These are phyloP conservation scores for Gentiana straminea DNA, from an alignment of 257 asterid species.

Conservation along the genomic window DNA sequence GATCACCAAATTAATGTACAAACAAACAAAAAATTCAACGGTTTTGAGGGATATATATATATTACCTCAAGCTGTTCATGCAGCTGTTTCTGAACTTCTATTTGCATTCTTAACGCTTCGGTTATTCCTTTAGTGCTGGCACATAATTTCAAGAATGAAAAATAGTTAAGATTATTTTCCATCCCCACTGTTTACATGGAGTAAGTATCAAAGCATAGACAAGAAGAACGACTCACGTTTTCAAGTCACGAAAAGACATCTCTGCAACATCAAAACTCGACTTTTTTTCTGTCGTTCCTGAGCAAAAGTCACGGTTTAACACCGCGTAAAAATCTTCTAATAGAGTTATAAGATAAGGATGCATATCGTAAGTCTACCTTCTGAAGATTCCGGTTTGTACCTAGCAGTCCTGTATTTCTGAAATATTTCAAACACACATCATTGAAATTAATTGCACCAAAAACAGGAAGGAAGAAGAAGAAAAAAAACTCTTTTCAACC, in stretches of 20 bases:
- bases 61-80: constrained; percentile 89
- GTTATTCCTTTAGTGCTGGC: constrained; percentile 68
- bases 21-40: background rate
- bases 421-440: constrained; percentile 13
- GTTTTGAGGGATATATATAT: background rate
- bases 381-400: constrained; percentile 64
- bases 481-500: constrained; percentile 18
- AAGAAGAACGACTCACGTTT: constrained; percentile 39
- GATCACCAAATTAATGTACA: background rate
- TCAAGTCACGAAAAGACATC: constrained; percentile 46
- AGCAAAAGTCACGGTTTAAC: constrained; percentile 2
- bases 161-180: background rate
- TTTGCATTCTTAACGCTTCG: constrained; percentile 72
- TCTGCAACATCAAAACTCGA: constrained; percentile 30
- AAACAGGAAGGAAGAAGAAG: background rate
- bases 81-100: constrained; percentile 91
- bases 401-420: constrained; percentile 87
- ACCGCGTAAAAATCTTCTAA: background rate
- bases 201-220: background rate
- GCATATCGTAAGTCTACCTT: constrained; percentile 29
- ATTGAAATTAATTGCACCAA: background rate
- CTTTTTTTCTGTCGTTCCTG: constrained; percentile 51
- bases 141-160: constrained; percentile 5
- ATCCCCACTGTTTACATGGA: background rate
- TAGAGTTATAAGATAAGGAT: background rate